Conservation (phyloP, 139 green algal genomes). For the Auxenochlorella protothecoides region DNA sequence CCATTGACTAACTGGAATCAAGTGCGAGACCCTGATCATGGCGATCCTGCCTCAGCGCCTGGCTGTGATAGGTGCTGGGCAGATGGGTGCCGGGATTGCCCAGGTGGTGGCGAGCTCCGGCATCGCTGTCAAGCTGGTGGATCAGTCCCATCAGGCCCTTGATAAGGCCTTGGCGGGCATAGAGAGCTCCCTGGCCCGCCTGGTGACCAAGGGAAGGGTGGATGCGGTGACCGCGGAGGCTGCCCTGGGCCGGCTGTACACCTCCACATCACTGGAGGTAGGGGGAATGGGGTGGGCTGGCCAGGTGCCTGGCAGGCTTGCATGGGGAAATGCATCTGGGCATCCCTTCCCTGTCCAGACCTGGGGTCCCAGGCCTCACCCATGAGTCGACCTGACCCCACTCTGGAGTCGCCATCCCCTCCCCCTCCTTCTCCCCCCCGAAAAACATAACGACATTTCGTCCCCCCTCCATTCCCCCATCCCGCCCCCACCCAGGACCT, state of each 20-base stretch:
- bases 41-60: constrained; percentile 18
- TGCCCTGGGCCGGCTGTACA: background rate
- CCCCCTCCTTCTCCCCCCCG: background rate
- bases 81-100: constrained; percentile 70
- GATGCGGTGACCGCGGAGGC: background rate
- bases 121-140: constrained; percentile 34
- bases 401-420: too few relatives aligned
- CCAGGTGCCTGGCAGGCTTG: too few relatives aligned
- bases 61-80: constrained; percentile 54
- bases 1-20: background rate
- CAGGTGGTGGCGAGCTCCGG: constrained; percentile 39
- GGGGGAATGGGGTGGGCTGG: too few relatives aligned
- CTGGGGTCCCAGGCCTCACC: too few relatives aligned
- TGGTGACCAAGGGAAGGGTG: constrained; percentile 11
- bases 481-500: background rate
- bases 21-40: background rate
- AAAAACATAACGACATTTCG: background rate
- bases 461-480: background rate
- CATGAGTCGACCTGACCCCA: too few relatives aligned
- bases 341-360: too few relatives aligned
- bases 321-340: too few relatives aligned
- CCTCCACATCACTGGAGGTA: background rate
- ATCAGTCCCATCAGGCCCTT: constrained; percentile 17
- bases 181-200: background rate
- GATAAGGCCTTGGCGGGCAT: constrained; percentile 6